phyloP scores from a whole-genome alignment of 768 basidiomycete species.

The Termitomyces sp. region DNA sequence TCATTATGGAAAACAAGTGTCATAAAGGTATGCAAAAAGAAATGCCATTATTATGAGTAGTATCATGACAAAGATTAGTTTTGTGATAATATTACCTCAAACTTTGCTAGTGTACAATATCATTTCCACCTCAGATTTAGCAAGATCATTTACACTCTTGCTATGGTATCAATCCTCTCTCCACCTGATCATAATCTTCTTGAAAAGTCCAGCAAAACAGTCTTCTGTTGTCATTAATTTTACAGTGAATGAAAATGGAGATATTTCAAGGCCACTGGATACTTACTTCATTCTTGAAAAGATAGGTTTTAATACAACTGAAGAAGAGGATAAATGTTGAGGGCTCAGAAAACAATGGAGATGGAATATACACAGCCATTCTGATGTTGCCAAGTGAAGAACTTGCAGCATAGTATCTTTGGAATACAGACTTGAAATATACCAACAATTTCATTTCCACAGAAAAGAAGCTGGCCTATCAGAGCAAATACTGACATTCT shows the following conservation, averaged over 20 bases:
- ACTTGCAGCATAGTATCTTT: not conserved
- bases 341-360: not conserved
- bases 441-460: not conserved
- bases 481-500: not conserved
- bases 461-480: not conserved
- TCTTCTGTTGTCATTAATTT: not conserved
- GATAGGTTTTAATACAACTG: not conserved
- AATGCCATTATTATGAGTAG: not conserved
- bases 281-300: conserved; percentile 5
- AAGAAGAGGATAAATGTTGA: not conserved
- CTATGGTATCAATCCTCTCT: conserved; percentile 6
- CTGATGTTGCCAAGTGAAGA: not conserved
- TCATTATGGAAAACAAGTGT: not conserved
- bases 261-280: not conserved
- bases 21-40: not conserved
- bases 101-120: not conserved
- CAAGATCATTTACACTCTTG: conserved; percentile 1
- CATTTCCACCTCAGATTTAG: not conserved
- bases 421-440: not conserved
- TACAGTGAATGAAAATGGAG: not conserved
- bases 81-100: not conserved
- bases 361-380: not conserved
- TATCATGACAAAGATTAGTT: not conserved
- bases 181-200: not conserved
- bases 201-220: not conserved